Conservation (phyloP, 352 stramenopile species). For the Phytophthora tubulina region DNA sequence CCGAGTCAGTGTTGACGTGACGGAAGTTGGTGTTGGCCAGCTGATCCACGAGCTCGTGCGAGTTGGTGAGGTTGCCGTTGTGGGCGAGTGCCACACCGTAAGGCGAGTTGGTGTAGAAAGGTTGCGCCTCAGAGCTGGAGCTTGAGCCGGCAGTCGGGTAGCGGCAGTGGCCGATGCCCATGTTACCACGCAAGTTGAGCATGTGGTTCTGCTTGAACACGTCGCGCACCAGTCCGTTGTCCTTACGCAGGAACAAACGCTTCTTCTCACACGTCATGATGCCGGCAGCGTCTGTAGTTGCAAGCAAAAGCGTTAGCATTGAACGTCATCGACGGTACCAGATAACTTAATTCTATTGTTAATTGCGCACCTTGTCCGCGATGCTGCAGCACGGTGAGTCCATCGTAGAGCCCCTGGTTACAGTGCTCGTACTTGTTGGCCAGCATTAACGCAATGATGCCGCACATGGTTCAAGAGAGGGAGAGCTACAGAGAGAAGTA, state of each 20-base stretch:
- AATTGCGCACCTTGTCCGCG: constrained; percentile 87
- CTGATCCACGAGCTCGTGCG: constrained; percentile 93
- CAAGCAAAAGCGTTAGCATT: constrained; percentile 32
- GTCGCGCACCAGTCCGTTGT: constrained; percentile 98
- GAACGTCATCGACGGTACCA: not conserved
- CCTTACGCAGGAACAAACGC: constrained; percentile 97
- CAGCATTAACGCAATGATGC: constrained; percentile 97
- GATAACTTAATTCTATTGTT: not conserved
- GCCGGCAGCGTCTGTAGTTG: constrained; percentile 85
- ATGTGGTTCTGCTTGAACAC: constrained; percentile 99
- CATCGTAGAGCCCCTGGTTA: constrained; percentile 96
- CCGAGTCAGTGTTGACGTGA: constrained; percentile 99
- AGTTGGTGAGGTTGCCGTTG: constrained; percentile 99
- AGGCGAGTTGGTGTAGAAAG: constrained; percentile 99
- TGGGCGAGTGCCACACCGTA: constrained; percentile 97
- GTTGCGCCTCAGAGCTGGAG: constrained; percentile 93
- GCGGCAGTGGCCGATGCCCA: constrained; percentile 98
- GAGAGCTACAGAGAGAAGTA: not conserved
- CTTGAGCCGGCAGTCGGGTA: constrained; percentile 98
- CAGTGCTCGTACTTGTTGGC: constrained; percentile 96
- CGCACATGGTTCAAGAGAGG: constrained; percentile 92
- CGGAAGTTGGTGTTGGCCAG: constrained; percentile 93
- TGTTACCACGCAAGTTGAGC: constrained; percentile 94
- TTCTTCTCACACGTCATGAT: constrained; percentile 96
- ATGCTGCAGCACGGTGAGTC: constrained; percentile 98